Evolutionary conservation across 202 grass and related monocot species (phyloP).

Genomic region (Panicum hallii): DNA sequence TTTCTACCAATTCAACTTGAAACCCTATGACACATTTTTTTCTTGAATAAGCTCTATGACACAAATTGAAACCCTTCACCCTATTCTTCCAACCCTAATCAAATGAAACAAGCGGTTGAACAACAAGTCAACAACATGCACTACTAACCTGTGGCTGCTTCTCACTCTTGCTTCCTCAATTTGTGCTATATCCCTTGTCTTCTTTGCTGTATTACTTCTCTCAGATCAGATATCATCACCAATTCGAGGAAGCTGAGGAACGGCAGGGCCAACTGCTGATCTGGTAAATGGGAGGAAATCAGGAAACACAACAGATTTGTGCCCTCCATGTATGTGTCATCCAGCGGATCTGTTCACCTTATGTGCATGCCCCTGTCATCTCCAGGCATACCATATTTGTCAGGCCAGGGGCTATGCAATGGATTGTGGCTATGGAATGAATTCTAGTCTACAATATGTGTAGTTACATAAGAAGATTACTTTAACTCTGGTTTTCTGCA

Average conservation of each 20-base stretch:
- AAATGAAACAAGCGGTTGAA: not conserved
- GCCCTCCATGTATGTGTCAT: not conserved
- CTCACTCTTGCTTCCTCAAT: not conserved
- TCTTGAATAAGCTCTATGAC: not conserved
- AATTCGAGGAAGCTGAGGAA: not conserved
- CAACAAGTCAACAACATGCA: not conserved
- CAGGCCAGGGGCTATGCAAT: not conserved
- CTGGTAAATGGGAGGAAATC: not conserved
- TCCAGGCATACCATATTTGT: not conserved
- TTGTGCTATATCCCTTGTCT: not conserved
- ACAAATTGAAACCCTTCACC: not conserved
- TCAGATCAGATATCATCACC: not conserved
- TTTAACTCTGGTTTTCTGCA: not conserved
- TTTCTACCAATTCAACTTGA: not conserved
- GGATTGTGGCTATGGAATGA: constrained; percentile 8
- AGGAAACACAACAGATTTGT: not conserved
- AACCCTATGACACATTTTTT: not conserved
- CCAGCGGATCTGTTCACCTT: not conserved
- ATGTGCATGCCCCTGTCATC: not conserved
- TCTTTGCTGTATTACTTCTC: not conserved
- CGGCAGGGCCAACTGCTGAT: not conserved
- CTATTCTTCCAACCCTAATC: not conserved
- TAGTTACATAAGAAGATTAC: not conserved
- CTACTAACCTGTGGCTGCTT: not conserved
- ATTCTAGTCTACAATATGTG: not conserved